Evolutionary conservation across 345 rosid genomes (phyloP).

Genomic region (Bruguiera parviflora): DNA sequence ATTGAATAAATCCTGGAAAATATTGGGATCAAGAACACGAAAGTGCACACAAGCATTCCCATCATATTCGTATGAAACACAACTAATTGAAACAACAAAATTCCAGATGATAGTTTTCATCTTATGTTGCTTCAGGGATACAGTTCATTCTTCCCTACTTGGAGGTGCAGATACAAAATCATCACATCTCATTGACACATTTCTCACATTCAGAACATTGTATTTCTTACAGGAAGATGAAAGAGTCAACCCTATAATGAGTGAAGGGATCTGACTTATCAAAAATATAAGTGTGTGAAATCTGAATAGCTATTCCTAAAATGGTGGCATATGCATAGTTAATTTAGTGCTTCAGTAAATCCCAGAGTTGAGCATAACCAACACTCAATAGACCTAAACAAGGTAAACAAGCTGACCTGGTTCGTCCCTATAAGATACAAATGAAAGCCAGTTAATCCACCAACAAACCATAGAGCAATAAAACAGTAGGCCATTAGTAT

Average conservation of each 20-base stretch:
- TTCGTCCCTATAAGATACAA: slow-evolving; percentile 82
- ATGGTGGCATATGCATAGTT: not conserved
- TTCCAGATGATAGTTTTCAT: not conserved
- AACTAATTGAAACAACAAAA: not conserved
- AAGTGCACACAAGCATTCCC: not conserved
- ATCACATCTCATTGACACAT: too few species aligned
- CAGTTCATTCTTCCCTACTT: not conserved
- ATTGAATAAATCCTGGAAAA: not conserved
- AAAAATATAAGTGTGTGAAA: too few species aligned
- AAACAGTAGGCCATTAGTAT: slow-evolving; percentile 79
- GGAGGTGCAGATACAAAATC: too few species aligned
- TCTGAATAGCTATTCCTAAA: not conserved
- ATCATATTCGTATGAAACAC: not conserved
- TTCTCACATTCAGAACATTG: too few species aligned
- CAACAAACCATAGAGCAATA: slow-evolving; percentile 88
- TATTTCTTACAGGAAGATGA: too few species aligned
- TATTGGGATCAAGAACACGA: not conserved
- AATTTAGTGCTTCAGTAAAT: not conserved
- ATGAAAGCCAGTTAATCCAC: slow-evolving; percentile 95
- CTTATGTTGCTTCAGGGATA: not conserved
- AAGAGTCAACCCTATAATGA: too few species aligned
- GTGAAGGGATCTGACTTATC: too few species aligned
- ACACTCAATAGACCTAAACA: not conserved
- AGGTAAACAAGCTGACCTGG: slow-evolving; percentile 54
- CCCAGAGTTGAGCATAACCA: not conserved